phyloP scores from a whole-genome alignment of 2,329 filamentous ascomycete species.

The Fusarium begoniae region DNA sequence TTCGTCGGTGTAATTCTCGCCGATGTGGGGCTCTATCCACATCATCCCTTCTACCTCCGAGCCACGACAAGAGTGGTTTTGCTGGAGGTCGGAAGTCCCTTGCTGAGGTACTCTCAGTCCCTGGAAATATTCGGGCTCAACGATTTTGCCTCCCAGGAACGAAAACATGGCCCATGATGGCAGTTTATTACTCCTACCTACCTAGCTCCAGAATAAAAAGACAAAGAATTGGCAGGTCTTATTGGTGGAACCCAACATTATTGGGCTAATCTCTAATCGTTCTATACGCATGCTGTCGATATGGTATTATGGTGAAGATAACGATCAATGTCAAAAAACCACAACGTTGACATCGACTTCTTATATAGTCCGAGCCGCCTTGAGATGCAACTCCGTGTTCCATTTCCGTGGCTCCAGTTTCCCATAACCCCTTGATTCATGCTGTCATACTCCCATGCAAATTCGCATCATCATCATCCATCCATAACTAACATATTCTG shows the following conservation, averaged over 20 bases:
- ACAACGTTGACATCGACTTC: slow-evolving; percentile 22
- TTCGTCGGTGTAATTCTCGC: slow-evolving; percentile 31
- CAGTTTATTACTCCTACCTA: not conserved
- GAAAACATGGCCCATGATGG: not conserved
- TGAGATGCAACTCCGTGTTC: slow-evolving; percentile 41
- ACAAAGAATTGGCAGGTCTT: slow-evolving; percentile 6
- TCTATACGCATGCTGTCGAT: slow-evolving; percentile 33
- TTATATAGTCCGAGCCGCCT: slow-evolving; percentile 30
- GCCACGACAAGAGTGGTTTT: slow-evolving; percentile 32
- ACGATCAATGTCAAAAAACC: slow-evolving; percentile 38
- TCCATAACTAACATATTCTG: slow-evolving; percentile 37
- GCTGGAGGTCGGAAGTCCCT: slow-evolving; percentile 13
- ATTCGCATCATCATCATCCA: slow-evolving; percentile 36
- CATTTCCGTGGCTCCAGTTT: slow-evolving; percentile 37
- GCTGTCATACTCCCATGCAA: slow-evolving; percentile 43
- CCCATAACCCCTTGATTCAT: slow-evolving; percentile 38
- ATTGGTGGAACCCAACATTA: slow-evolving; percentile 17
- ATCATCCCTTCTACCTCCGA: slow-evolving; percentile 41
- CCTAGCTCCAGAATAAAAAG: not conserved
- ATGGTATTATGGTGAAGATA: slow-evolving; percentile 36
- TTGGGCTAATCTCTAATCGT: slow-evolving; percentile 28
- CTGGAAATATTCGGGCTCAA: slow-evolving; percentile 21
- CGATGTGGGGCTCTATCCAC: slow-evolving; percentile 30
- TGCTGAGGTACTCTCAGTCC: not conserved
- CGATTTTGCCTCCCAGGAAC: not conserved